A percentile compares a stretch with the other conserved stretches of the same genome.
These are phyloP conservation scores for Xylaria grammica DNA, from an alignment of 495 filamentous ascomycete species.

Conservation along the genomic window DNA sequence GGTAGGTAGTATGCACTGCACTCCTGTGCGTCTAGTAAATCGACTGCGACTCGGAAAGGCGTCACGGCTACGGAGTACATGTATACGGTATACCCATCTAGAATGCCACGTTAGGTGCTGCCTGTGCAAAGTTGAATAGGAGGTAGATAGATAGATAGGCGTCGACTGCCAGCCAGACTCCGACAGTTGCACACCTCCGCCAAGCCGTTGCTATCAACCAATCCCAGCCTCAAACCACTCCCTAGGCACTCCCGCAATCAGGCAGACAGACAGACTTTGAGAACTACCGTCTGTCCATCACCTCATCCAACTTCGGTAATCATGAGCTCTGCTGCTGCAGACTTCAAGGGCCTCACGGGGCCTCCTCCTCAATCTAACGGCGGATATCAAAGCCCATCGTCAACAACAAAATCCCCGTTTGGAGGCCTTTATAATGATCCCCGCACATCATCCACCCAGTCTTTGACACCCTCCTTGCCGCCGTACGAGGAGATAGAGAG, in stretches of 20 bases:
- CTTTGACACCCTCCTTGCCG: slow-evolving; percentile 57
- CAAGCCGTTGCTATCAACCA: background rate
- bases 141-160: no score
- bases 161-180: no score
- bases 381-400: background rate
- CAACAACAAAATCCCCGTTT: slow-evolving; percentile 2
- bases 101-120: no score
- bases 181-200: slow-evolving; percentile 3
- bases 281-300: background rate
- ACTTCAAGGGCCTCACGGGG: slow-evolving; percentile 14
- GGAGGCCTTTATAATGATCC: slow-evolving; percentile 50
- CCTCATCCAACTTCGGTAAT: background rate
- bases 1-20: no score
- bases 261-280: background rate
- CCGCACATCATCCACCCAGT: slow-evolving; percentile 67
- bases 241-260: no score
- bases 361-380: background rate
- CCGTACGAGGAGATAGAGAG: slow-evolving; percentile 43
- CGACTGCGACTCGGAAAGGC: no score
- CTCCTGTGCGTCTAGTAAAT: no score
- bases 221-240: background rate
- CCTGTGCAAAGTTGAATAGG: no score
- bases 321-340: slow-evolving; percentile 15
- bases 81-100: no score
- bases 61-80: no score